Base-by-base conservation (phyloP, 192 early-diverging fungal species). In the Coemansia sp. region DNA sequence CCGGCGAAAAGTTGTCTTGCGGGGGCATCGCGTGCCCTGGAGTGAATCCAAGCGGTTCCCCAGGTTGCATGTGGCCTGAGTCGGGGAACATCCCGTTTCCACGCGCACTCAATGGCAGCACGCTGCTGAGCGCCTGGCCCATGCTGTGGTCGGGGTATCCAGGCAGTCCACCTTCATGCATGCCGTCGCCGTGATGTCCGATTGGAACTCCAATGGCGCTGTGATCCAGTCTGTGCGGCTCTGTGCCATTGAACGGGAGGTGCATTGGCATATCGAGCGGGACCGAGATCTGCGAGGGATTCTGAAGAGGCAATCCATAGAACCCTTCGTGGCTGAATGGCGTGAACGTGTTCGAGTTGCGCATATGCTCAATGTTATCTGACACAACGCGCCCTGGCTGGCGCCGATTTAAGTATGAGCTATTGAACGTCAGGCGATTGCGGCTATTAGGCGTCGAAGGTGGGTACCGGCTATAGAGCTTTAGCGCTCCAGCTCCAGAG, bases 121-220 rank as follows among this genome's bases (percentile, higher is more conserved):
- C 57, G 62, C 32, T 67, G 64, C 52, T 57, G 2, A 71, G 37
- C 60, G 62, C 61, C 25, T 64, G 60, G 43, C 68, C 53, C 56
- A 52, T 22, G 47, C 21, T 14, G 45, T 23, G 37, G 22, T 23
- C 15, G 50, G 39, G 32, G 14, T 22, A 47, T 23, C 37, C 39
- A 55, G 11, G 39, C 29, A 14, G 25, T 25, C 41, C 38, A 19
- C 41, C 56, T 5, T 12, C 43, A 8, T 55, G 41, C 21, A 11
- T 35, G 47, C 47, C 25, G 35, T 41, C 39, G 7, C 45, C 60
- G 12, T 45, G 52, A 21, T 70, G 67, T 7, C 62, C 57, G 24
- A 48, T 41, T 1, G 78, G 78, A 8, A 81, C 25, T 4, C 72
- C 72, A 61, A 81, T 81, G 4, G 78, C 72, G 51, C 78, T 69